Evolutionary conservation across 2,329 filamentous ascomycete genomes (phyloP).

Genomic region (Dactylonectria macrodidyma): DNA sequence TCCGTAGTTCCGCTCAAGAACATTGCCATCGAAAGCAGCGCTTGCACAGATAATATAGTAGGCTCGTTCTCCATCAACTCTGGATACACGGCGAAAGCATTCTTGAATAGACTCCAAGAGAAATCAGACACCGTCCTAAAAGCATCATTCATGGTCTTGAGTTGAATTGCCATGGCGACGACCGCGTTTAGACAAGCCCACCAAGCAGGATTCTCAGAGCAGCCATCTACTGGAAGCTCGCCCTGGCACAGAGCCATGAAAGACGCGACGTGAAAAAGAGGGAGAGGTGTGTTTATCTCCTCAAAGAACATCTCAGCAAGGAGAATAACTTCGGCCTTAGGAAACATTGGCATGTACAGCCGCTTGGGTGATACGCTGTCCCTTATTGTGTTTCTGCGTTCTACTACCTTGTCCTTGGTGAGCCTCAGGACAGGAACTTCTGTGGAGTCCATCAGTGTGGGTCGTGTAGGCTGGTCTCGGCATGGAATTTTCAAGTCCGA

Average conservation of each 20-base stretch:
- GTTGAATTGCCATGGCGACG: conserved; percentile 2
- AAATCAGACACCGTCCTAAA: conserved; percentile 2
- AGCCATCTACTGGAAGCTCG: neutral
- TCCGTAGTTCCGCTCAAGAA: conserved; percentile 2
- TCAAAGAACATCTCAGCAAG: neutral
- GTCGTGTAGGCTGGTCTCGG: neutral
- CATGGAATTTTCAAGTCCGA: neutral
- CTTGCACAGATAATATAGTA: neutral
- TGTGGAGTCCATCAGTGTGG: neutral
- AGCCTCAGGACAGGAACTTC: neutral
- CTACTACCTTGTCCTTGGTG: neutral
- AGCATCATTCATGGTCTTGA: neutral
- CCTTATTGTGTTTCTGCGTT: neutral
- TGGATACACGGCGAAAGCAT: neutral
- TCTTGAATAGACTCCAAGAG: conserved; percentile 6
- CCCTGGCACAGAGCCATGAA: neutral
- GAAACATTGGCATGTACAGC: neutral
- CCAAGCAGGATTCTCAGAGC: neutral
- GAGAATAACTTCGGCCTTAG: neutral
- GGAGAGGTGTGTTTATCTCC: neutral
- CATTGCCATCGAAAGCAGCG: conserved; percentile 1
- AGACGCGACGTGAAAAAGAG: neutral
- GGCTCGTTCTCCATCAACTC: neutral
- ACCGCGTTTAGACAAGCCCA: neutral
- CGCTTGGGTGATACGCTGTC: neutral